phyloP scores from a whole-genome alignment of 345 rosid genomes.

The Lenwebbia sp. region DNA sequence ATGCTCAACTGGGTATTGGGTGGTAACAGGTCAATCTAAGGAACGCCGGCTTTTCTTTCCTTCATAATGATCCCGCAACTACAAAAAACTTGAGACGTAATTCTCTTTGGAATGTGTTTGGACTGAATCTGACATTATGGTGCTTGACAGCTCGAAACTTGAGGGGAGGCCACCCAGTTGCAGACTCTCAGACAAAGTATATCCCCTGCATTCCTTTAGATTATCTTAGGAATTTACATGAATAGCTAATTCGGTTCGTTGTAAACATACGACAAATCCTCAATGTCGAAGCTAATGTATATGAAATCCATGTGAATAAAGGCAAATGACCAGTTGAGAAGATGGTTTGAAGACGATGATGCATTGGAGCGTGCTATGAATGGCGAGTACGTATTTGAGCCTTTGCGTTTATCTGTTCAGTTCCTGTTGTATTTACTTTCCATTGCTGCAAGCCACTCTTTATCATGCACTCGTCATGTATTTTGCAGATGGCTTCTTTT shows the following conservation, averaged over 20 bases:
- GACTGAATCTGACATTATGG: neutral
- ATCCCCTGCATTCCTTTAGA: neutral
- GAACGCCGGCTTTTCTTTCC: neutral
- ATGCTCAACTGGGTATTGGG: constrained; percentile 92
- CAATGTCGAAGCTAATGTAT: neutral
- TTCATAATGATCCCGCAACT: neutral
- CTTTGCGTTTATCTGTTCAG: neutral
- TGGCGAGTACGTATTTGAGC: constrained; percentile 56
- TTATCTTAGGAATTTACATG: neutral
- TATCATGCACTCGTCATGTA: neutral
- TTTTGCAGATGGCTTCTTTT: constrained; percentile 57
- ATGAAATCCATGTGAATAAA: constrained; percentile 1
- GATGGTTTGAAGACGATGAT: constrained; percentile 55
- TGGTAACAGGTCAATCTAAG: constrained; percentile 65
- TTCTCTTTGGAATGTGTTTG: neutral
- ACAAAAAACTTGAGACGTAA: neutral
- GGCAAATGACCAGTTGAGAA: constrained; percentile 37
- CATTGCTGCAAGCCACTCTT: neutral
- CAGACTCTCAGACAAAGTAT: constrained; percentile 82
- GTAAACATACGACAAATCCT: neutral
- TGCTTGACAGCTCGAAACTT: constrained; percentile 59
- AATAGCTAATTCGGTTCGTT: neutral
- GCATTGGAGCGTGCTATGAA: constrained; percentile 76
- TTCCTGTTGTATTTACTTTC: neutral
- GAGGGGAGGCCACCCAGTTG: constrained; percentile 70